phyloP scores from a whole-genome alignment of 1,284 basidiomycete genomes.

The Fomitopsis betulina region DNA sequence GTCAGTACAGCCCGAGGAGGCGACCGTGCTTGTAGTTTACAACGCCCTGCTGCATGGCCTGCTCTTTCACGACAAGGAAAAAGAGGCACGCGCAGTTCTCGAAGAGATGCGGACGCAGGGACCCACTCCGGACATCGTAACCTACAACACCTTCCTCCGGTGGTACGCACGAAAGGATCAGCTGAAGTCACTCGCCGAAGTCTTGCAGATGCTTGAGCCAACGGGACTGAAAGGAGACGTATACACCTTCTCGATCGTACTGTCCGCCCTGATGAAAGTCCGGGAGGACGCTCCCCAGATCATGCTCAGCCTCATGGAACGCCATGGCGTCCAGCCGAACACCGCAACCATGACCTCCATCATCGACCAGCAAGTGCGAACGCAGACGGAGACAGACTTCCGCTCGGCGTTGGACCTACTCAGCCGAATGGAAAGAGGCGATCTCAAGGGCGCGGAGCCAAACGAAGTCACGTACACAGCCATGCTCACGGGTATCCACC shows the following conservation, averaged over 20 bases:
- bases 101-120: constrained; percentile 44
- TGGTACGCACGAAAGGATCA: constrained; percentile 60
- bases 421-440: constrained; percentile 61
- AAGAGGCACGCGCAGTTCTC: constrained; percentile 44
- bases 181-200: constrained; percentile 49
- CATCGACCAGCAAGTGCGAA: constrained; percentile 64
- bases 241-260: constrained; percentile 77
- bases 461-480: constrained; percentile 75
- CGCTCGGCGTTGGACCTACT: constrained; percentile 62
- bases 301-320: constrained; percentile 66
- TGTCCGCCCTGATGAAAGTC: constrained; percentile 66
- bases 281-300: constrained; percentile 59
- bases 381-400: constrained; percentile 49
- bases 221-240: constrained; percentile 62
- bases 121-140: constrained; percentile 63
- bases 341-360: constrained; percentile 71
- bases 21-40: constrained; percentile 40
- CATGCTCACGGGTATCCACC: constrained; percentile 58
- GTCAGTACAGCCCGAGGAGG: constrained; percentile 1
- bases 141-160: constrained; percentile 75
- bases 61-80: constrained; percentile 38
- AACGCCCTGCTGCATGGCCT: constrained; percentile 64
- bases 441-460: constrained; percentile 44
- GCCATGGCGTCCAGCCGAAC: constrained; percentile 69
- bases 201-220: constrained; percentile 52